Percentiles rank a stretch among this genome's conserved stretches.
These are phyloP conservation scores for Uromyces viciae-fabae DNA, from an alignment of 1,284 basidiomycete genomes.

Conservation along the genomic window DNA sequence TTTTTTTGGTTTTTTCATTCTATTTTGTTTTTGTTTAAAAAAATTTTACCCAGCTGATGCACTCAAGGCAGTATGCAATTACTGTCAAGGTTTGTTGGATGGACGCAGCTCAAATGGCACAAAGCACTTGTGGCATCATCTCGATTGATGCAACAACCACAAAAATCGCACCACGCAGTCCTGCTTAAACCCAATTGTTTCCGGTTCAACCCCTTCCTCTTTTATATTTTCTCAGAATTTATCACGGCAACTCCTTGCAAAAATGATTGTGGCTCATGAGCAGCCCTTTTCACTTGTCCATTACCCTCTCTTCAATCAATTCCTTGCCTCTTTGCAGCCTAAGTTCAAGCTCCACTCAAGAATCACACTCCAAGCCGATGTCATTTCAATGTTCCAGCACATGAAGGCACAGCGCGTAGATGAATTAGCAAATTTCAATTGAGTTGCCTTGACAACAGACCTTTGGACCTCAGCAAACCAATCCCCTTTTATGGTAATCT, in stretches of 20 bases:
- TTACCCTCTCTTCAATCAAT: neutral
- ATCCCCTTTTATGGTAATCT: neutral
- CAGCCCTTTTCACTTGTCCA: neutral
- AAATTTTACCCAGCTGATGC: too few relatives aligned
- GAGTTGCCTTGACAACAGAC: neutral
- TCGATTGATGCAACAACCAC: neutral
- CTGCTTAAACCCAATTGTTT: neutral
- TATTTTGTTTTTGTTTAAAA: too few relatives aligned
- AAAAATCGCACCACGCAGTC: neutral
- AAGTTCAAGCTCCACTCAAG: neutral
- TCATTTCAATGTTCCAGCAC: neutral
- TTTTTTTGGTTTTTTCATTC: too few relatives aligned
- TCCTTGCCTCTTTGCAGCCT: neutral
- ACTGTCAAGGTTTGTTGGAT: neutral
- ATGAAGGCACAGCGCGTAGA: neutral
- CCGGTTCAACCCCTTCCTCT: constrained; percentile 13
- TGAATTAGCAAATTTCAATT: neutral
- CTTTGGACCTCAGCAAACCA: neutral
- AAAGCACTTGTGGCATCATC: constrained; percentile 17
- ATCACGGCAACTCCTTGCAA: neutral
- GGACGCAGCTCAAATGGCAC: neutral
- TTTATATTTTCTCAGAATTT: too few relatives aligned
- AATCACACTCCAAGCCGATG: neutral
- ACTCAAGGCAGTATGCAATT: constrained; percentile 14
- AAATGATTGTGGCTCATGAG: neutral